Base-by-base conservation (phyloP, 805 yeast species). In the Kazachstania psychrophila region DNA sequence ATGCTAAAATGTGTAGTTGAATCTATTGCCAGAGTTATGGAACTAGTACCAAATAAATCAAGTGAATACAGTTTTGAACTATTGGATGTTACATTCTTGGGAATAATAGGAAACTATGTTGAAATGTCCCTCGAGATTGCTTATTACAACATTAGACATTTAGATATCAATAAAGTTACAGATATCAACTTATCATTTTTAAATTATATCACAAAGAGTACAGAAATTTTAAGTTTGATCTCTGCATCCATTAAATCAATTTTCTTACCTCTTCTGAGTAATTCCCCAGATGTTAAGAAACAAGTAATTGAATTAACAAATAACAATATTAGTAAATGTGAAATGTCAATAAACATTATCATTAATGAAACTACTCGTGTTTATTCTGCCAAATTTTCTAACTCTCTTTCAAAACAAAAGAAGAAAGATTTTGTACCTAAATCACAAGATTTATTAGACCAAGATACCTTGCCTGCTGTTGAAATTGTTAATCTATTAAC, bases 81-180 rank as follows among this genome's bases (percentile, higher is more conserved):
- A 11, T 64, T 83, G 40, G 84, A 83, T 42, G 66, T 82, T 25
- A 54, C 85, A 35, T 58, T 85, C 16, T 67, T 73, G 32, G 86
- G 80, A 37, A 67, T 84, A 26, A 92, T 94, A 1, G 75, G 75
- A 24, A 69, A 79, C 3, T 86, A 83, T 50, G 70, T 87, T 30
- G 87, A 83, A 27, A 66, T 76, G 12, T 87, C 85, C 0, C 57
- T 88, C 28, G 95, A 85, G 46, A 74, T 77, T 3, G 68, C 86
- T 1, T 81, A 75, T 47, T 70, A 64, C 34, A 58, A 58, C 31
- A 54, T 73, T 23, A 57, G 55, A 35, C 61, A 62, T 45, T 62
- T 66, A 45, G 63, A 64, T 47, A 36, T 37, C 11, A 28, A 38
- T 16, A 46, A 38, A 38, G 31, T 47, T 37, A 31, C 57, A 46